phyloP scores from a whole-genome alignment of 495 filamentous ascomycete genomes.

The Aspergillus diversus region DNA sequence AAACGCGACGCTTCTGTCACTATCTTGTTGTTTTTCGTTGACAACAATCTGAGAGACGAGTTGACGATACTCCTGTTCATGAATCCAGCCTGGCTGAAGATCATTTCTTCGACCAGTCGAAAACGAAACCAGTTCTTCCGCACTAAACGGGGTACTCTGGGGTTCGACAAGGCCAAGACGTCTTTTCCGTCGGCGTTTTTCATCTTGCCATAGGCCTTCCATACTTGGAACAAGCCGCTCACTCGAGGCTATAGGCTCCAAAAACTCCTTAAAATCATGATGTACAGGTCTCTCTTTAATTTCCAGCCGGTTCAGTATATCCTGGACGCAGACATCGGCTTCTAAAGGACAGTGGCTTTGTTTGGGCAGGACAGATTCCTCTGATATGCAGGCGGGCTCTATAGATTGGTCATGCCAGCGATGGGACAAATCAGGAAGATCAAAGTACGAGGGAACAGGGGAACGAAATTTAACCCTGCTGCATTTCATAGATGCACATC shows the following conservation, averaged over 20 bases:
- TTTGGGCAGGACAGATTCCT: constrained; percentile 65
- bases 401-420: constrained; percentile 83
- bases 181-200: constrained; percentile 76
- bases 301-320: constrained; percentile 83
- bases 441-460: constrained; percentile 72
- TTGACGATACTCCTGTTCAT: constrained; percentile 80
- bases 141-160: constrained; percentile 72
- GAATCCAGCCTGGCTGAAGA: constrained; percentile 77
- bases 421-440: constrained; percentile 59
- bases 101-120: constrained; percentile 77
- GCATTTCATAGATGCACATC: constrained; percentile 83
- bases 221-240: constrained; percentile 90
- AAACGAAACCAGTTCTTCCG: constrained; percentile 81
- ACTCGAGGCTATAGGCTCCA: constrained; percentile 64
- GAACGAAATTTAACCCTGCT: constrained; percentile 68
- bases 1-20: constrained; percentile 57
- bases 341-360: constrained; percentile 89
- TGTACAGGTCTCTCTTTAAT: constrained; percentile 76
- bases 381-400: constrained; percentile 52
- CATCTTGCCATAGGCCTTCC: constrained; percentile 91
- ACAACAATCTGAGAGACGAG: constrained; percentile 61
- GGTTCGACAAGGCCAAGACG: constrained; percentile 64
- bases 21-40: constrained; percentile 61
- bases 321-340: constrained; percentile 82
- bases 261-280: constrained; percentile 81